phyloP scores from a whole-genome alignment of 768 basidiomycete species.

The Trametes meyenii region DNA sequence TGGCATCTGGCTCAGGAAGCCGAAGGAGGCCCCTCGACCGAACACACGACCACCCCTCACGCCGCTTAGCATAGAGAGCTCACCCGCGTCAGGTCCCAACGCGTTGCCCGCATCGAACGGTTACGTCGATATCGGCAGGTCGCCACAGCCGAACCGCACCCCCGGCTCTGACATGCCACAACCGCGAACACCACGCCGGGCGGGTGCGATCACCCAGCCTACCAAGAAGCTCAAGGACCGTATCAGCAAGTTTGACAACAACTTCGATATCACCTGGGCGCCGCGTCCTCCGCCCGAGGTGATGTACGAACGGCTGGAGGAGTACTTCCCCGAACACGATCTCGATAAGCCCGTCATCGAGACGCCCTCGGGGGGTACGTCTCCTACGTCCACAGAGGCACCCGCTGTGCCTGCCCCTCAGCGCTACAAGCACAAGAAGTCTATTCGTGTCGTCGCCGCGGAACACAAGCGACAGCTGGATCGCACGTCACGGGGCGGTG shows the following conservation, averaged over 20 bases:
- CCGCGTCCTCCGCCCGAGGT: constrained; percentile 90
- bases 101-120: constrained; percentile 8
- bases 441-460: constrained; percentile 89
- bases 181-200: constrained; percentile 15
- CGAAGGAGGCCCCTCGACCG: constrained; percentile 23
- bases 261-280: constrained; percentile 78
- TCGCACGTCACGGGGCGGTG: constrained; percentile 63
- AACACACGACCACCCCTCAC: constrained; percentile 26
- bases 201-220: constrained; percentile 3
- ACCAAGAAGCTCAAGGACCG: constrained; percentile 30
- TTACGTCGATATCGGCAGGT: constrained; percentile 19
- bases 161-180: constrained; percentile 26
- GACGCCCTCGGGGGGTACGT: constrained; percentile 75
- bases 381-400: constrained; percentile 65
- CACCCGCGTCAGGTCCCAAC: constrained; percentile 18
- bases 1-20: constrained; percentile 46
- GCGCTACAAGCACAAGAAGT: constrained; percentile 74
- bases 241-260: constrained; percentile 35
- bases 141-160: constrained; percentile 21
- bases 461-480: constrained; percentile 82
- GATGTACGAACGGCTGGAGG: constrained; percentile 89
- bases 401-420: constrained; percentile 44
- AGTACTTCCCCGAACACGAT: constrained; percentile 95
- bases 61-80: constrained; percentile 32
- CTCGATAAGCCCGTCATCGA: constrained; percentile 96